Evolutionary conservation across 768 basidiomycete species (phyloP), one percentile per base, ranked within the genome.

Genomic region (Podaxis mareebaensis): DNA sequence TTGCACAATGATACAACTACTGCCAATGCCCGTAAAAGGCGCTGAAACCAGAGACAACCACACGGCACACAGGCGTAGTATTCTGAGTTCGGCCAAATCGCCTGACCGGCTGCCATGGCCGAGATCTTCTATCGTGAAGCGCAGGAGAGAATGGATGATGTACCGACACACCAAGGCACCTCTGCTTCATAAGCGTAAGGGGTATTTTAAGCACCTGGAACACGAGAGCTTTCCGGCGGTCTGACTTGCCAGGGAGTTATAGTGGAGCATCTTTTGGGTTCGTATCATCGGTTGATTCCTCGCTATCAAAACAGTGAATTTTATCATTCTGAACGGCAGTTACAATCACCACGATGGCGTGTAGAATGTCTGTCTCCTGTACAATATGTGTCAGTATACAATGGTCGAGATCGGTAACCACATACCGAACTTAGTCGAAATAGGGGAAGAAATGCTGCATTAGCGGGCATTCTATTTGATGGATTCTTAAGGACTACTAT

Each of bases 151-250:
- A 54, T 39, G 8, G 53, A 42, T 38, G 54, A 57, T 51, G 53
- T 13, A 39, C 28, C 17, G 44, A 51, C 20, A 22, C 61, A 33
- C 52, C 39, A 36, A 57, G 20, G 33, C 26, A 39, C 53, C 61
- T 36, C 28, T 63, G 61, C 61, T 51, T 57, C 61, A 51, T 63
- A 63, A 63, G 61, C 61, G 20, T 17, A 28, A 56, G 36, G 17
- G 30, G 17, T 51, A 63, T 63, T 56, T 62, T 63, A 56, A 56
- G 17, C 46, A 38, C 33, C 33, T 56, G 48, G 54, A 54, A 54
- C 44, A 54, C 30, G 30, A 56, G 61, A 63, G 57, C 33, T 36
- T 20, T 57, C 48, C 48, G 61, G 54, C 53, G 53, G 60, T 36
- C 48, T 36, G 33, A 8, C 53, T 51, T 63, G 20, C 8, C 38